These are phyloP conservation scores for Herpetospermum pedunculosum DNA, from an alignment of 306 rosid species.

Conservation along the genomic window DNA sequence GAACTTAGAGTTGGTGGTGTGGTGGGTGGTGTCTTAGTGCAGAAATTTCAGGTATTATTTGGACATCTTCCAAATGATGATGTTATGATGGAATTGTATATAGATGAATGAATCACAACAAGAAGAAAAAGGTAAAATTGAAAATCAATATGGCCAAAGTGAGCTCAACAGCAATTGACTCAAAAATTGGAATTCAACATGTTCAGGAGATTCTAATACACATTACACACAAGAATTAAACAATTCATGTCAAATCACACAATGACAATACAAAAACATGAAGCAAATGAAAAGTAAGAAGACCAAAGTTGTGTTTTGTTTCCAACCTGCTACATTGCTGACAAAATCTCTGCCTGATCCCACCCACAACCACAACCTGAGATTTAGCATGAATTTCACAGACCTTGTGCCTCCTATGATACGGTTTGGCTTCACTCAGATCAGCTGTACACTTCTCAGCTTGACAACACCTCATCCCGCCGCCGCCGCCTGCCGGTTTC, in stretches of 20 bases:
- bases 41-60: neutral
- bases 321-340: constrained; percentile 83
- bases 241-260: neutral
- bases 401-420: constrained; percentile 54
- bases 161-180: too few species aligned
- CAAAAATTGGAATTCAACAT: too few species aligned
- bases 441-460: constrained; percentile 55
- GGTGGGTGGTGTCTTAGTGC: too few species aligned
- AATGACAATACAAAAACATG: neutral
- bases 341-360: constrained; percentile 50
- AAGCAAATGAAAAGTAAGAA: neutral
- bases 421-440: constrained; percentile 48
- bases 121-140: neutral
- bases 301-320: neutral
- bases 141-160: too few species aligned
- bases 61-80: neutral
- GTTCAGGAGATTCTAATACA: too few species aligned
- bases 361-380: constrained; percentile 46
- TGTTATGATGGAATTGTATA: too few species aligned
- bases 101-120: too few species aligned
- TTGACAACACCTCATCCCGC: constrained; percentile 39
- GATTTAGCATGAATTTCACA: constrained; percentile 63
- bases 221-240: too few species aligned
- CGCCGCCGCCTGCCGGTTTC: constrained; percentile 15
- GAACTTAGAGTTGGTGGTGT: neutral